Evolutionary conservation across 495 filamentous ascomycete genomes (phyloP), one percentile per base, ranked within the genome.

Genomic region (Cetradonia linearis): DNA sequence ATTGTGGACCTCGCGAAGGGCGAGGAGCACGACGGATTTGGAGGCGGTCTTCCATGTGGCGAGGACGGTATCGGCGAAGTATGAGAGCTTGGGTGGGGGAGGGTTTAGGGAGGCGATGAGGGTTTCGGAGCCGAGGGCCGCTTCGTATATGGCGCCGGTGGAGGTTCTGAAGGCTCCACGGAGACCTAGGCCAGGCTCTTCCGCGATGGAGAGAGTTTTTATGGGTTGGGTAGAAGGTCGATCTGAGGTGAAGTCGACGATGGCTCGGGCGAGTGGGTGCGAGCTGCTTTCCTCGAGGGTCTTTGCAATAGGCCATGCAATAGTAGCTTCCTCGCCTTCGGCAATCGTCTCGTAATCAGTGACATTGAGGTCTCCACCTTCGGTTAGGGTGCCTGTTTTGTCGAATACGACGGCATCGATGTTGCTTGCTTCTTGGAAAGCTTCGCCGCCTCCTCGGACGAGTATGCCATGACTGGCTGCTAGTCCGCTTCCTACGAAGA

Each of bases 361-460:
- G 28, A 97, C 85, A 10, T 73, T 84, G 0, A 91, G 83, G 57
- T 90, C 85, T 37, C 87, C 89, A 38, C 92, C 92, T 65, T 88
- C 75, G 0, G 92, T 97, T 53, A 97, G 73, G 1, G 92, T 97
- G 0, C 92, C 92, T 0, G 92, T 97, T 75, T 97, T 97, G 75
- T 97, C 92, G 66, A 97, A 96, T 16, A 96, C 89, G 25, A 96
- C 83, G 58, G 84, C 85, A 69, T 94, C 88, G 8, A 96, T 77
- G 5, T 78, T 78, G 63, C 89, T 94, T 13, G 93, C 91, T 73
- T 94, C 91, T 71, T 97, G 88, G 66, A 97, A 96, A 1, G 93
- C 92, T 67, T 95, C 89, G 28, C 92, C 93, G 20, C 92, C 92
- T n/a, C 92, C 92, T 70, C 93, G 92, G 61, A 91, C 92, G 4